phyloP scores from a whole-genome alignment of 2,329 filamentous ascomycete genomes.

The Mariannaea sp. region DNA sequence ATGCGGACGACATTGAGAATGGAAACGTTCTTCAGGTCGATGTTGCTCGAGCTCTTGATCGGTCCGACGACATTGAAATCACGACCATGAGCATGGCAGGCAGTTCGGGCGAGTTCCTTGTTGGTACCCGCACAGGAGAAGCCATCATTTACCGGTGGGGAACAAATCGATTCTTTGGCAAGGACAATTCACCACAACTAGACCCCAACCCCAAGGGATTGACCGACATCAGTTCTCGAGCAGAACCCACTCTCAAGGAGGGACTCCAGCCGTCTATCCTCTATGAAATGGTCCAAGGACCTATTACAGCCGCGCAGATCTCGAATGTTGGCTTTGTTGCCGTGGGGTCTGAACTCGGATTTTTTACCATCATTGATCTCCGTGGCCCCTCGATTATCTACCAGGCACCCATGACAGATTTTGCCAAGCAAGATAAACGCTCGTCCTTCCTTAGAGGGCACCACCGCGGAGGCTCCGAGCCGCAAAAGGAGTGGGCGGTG shows the following conservation, averaged over 20 bases:
- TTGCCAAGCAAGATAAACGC: conserved; percentile 77
- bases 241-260: conserved; percentile 75
- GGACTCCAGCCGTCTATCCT: conserved; percentile 80
- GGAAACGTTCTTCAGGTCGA: conserved; percentile 81
- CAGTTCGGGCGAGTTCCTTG: conserved; percentile 82
- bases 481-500: conserved; percentile 73
- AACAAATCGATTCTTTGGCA: conserved; percentile 73
- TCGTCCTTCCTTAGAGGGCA: conserved; percentile 67
- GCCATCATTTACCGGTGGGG: conserved; percentile 87
- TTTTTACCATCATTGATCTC: conserved; percentile 82
- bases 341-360: conserved; percentile 82
- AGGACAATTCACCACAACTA: conserved; percentile 56
- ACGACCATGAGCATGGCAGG: conserved; percentile 79
- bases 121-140: conserved; percentile 83
- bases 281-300: conserved; percentile 81
- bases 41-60: conserved; percentile 77
- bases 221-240: conserved; percentile 73
- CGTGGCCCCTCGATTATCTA: conserved; percentile 86
- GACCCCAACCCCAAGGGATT: conserved; percentile 70
- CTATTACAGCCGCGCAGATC: conserved; percentile 77
- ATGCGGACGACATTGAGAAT: conserved; percentile 94
- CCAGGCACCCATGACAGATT: conserved; percentile 71
- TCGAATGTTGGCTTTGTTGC: conserved; percentile 95
- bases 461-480: conserved; percentile 41
- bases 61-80: conserved; percentile 77